Conservation (phyloP, 2,329 filamentous ascomycete genomes). For the Alternaria rosae region DNA sequence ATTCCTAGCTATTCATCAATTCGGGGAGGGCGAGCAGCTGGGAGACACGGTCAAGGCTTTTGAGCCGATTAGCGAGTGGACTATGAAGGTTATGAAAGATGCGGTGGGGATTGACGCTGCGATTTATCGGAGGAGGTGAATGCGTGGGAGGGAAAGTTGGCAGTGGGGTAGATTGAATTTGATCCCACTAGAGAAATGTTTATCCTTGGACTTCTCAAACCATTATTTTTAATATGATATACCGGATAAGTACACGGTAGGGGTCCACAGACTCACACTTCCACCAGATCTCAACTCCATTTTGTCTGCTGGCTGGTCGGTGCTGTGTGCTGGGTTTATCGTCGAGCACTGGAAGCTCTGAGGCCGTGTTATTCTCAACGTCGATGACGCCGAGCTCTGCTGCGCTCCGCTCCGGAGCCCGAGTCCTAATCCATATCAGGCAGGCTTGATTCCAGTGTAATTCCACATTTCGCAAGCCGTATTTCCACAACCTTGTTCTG, state of each 20-base stretch:
- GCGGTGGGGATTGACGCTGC: slow-evolving; percentile 39
- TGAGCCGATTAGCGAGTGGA: slow-evolving; percentile 43
- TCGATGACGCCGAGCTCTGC: neutral
- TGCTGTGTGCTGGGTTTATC: neutral
- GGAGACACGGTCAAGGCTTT: slow-evolving; percentile 36
- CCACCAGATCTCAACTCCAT: neutral
- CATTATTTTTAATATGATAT: neutral
- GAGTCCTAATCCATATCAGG: neutral
- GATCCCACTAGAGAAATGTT: neutral
- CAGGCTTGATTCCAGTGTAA: neutral
- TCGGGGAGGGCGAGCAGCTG: slow-evolving; percentile 34
- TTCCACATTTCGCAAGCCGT: neutral
- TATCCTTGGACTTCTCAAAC: neutral
- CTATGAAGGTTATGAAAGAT: slow-evolving; percentile 33
- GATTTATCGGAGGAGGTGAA: slow-evolving; percentile 30
- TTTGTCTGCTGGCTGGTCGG: neutral
- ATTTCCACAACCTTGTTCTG: neutral
- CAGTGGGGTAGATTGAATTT: neutral
- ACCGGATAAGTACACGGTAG: neutral
- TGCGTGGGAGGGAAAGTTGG: neutral
- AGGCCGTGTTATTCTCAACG: too few relatives aligned
- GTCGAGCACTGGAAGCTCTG: neutral
- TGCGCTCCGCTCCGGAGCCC: neutral
- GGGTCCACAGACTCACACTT: neutral
- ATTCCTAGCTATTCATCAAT: slow-evolving; percentile 42